Base-by-base conservation (phyloP, 345 rosid species). In the Sisymbrium irio region DNA sequence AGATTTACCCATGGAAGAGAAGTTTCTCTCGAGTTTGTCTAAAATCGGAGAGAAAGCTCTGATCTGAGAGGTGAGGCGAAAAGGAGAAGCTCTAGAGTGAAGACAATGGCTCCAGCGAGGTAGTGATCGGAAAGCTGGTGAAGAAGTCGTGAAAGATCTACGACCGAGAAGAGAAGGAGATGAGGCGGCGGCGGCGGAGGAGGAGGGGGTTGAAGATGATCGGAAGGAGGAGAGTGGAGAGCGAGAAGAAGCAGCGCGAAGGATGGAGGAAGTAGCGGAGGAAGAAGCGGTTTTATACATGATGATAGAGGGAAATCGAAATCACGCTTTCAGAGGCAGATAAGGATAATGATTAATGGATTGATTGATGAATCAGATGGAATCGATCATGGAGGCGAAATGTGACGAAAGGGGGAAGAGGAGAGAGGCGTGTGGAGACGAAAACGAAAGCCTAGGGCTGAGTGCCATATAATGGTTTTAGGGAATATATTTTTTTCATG, bases 21-120 rank as follows among this genome's bases (percentile, higher is more conserved):
- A 85, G 74, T 75, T 84, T 46, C 88, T 81, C 84, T 86, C 60
- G 55, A 95, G 81, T 25, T 82, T 90, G 47, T 88, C 91, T 67
- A 90, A 71, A 42, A 70, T 79, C 0, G 98, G 91, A 63, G 91
- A 75, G 20, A 64, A 87, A 9, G 83, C 44, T 78, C 97, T 83
- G 85, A 80, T 82, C 88, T 87, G 92, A 54, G 90, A 69, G 35
- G 45, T 56, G 0, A 72, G 11, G 10, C 93, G 90, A 17, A 86
- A 85, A 37, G 90, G 74, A 40, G 82, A 33, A 0, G 91, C 85
- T 49, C 84, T 80, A 68, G 96, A 88, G 68, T 86, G 88, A 40
- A 82, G 80, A 42, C 93, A 83, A 77, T 88, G 96, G 70, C 91
- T 84, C 96, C 97, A 88, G 51, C 90, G 87, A 27, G 91, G 85